These are phyloP conservation scores for Picochlorum costavermella DNA, from an alignment of 139 green algal species.

Conservation along the genomic window DNA sequence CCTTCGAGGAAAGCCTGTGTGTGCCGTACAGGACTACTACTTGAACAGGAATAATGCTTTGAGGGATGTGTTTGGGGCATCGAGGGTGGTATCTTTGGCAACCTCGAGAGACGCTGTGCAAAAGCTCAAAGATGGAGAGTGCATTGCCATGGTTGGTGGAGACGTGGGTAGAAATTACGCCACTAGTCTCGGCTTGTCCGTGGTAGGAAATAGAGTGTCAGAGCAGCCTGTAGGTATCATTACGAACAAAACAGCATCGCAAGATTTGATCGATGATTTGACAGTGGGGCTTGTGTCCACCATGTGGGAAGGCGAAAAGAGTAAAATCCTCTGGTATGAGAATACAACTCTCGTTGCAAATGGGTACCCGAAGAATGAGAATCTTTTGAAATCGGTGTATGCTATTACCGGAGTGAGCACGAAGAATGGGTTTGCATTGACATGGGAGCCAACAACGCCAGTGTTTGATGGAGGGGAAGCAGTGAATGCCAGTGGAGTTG, in stretches of 20 bases:
- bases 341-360: slow-evolving; percentile 3
- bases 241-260: neutral
- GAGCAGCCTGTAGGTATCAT: slow-evolving; percentile 2
- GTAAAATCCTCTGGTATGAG: slow-evolving; percentile 2
- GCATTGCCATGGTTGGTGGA: neutral
- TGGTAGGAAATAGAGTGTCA: neutral
- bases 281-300: neutral
- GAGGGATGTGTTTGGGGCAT: neutral
- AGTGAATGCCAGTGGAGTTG: neutral
- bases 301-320: slow-evolving; percentile 1
- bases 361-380: slow-evolving; percentile 3
- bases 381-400: neutral
- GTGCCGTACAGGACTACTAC: slow-evolving; percentile 1
- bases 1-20: neutral
- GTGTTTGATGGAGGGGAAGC: neutral
- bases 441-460: neutral
- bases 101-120: neutral
- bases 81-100: neutral
- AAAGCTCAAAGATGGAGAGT: neutral
- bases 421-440: neutral
- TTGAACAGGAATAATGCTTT: neutral
- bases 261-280: slow-evolving; percentile 1
- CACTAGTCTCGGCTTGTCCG: neutral
- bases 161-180: neutral
- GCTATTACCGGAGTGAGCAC: slow-evolving; percentile 1